Evolutionary conservation across 148 eudicot genomes (phyloP).

Genomic region (Polygonum maritimum): DNA sequence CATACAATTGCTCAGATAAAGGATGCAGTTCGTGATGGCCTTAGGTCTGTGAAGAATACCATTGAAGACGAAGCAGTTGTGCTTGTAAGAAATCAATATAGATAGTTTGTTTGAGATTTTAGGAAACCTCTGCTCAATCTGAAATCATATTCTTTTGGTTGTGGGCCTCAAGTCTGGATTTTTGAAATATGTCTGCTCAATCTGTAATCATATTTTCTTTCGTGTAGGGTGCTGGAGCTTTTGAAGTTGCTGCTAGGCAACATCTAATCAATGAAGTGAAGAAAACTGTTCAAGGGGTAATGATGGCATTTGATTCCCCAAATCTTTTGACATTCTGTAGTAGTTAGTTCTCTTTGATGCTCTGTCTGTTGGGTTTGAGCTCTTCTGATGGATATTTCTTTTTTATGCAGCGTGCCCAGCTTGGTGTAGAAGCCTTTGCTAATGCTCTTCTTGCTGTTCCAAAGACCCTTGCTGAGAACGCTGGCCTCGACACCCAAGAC

Average conservation of each 20-base stretch:
- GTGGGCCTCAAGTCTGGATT: neutral
- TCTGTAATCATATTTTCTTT: no score
- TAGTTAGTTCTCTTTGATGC: neutral
- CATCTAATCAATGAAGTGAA: conserved; percentile 76
- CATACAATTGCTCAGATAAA: conserved; percentile 98
- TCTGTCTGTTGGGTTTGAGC: neutral
- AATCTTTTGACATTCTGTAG: neutral
- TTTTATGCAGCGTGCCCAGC: conserved; percentile 69
- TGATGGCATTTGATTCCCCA: neutral
- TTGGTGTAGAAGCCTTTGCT: conserved; percentile 93
- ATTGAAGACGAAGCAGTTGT: conserved; percentile 90
- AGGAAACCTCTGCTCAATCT: neutral
- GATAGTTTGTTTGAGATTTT: neutral
- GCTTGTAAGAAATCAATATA: conserved; percentile 32
- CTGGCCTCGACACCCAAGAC: conserved; percentile 93
- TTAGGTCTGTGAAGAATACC: conserved; percentile 89
- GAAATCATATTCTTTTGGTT: conserved; percentile 2
- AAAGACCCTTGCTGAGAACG: conserved; percentile 91
- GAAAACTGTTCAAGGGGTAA: conserved; percentile 96
- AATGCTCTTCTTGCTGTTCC: conserved; percentile 89
- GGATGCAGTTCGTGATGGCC: conserved; percentile 99
- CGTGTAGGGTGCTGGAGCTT: conserved; percentile 92
- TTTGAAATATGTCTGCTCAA: neutral
- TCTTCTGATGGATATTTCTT: neutral
- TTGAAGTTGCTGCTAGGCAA: conserved; percentile 96